Evolutionary conservation across 1,139 yeast genomes (phyloP).

Genomic region (Kluyveromyces marxianus): DNA sequence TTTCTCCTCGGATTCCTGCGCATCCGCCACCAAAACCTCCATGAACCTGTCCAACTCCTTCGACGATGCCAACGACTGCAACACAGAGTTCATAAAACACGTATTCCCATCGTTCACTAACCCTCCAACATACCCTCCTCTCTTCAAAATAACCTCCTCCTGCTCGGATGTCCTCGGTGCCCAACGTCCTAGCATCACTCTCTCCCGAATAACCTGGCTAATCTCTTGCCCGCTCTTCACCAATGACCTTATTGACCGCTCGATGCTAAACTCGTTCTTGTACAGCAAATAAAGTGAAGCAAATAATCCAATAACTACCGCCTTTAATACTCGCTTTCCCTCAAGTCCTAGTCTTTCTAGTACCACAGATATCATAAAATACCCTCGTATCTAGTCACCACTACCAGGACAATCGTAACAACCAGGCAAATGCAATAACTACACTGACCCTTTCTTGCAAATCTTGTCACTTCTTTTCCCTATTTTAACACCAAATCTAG

Average conservation of each 20-base stretch:
- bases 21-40: constrained; percentile 29
- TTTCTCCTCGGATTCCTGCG: constrained; percentile 23
- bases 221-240: constrained; percentile 7
- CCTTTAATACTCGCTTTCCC: constrained; percentile 1
- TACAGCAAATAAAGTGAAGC: constrained; percentile 8
- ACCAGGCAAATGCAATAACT: neutral
- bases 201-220: constrained; percentile 9
- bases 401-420: neutral
- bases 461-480: neutral
- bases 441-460: neutral
- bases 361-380: constrained; percentile 2
- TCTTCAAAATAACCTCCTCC: constrained; percentile 19
- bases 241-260: constrained; percentile 4
- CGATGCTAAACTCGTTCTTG: constrained; percentile 7
- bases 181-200: constrained; percentile 19
- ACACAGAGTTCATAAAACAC: constrained; percentile 86
- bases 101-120: constrained; percentile 85
- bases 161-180: constrained; percentile 17
- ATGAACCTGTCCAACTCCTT: constrained; percentile 52
- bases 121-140: constrained; percentile 80
- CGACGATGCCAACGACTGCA: constrained; percentile 78
- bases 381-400: too few relatives aligned
- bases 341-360: constrained; percentile 3
- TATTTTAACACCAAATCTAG: neutral
- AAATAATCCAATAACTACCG: constrained; percentile 6